A percentile compares a stretch with the other conserved stretches of the same genome.
Evolutionary conservation across 257 asterid genomes (phyloP).

Genomic region (Voacanga thouarsii): DNA sequence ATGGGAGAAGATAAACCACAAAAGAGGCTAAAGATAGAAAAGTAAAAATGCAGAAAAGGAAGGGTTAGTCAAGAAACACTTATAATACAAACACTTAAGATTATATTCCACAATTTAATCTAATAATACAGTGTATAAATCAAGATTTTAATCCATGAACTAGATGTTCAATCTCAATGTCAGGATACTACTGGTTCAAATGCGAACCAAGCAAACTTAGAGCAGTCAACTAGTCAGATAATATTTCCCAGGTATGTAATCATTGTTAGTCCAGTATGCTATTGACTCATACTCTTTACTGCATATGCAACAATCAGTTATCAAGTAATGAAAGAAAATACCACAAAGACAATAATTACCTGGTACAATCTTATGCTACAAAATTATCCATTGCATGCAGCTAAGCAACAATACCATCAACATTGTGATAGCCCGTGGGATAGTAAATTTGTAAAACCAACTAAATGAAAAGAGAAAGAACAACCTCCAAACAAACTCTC

Average conservation of each 20-base stretch:
- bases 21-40: not conserved
- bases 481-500: not conserved
- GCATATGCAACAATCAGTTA: not conserved
- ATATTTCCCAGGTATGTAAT: not conserved
- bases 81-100: not conserved
- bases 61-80: not conserved
- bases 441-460: not conserved
- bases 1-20: not conserved
- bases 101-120: not conserved
- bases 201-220: not conserved
- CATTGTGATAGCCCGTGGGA: not conserved
- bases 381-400: not conserved
- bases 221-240: not conserved
- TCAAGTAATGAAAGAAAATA: not conserved
- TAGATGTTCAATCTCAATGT: not conserved
- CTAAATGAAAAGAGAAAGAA: not conserved
- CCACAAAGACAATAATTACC: not conserved
- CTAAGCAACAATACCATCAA: not conserved
- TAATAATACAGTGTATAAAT: not conserved
- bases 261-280: not conserved
- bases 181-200: not conserved
- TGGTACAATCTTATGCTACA: not conserved
- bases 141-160: not conserved
- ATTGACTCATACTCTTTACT: not conserved
- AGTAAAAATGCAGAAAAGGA: not conserved